Evolutionary conservation across 768 basidiomycete species (phyloP).

Genomic region (Panaeolus papilionaceus): DNA sequence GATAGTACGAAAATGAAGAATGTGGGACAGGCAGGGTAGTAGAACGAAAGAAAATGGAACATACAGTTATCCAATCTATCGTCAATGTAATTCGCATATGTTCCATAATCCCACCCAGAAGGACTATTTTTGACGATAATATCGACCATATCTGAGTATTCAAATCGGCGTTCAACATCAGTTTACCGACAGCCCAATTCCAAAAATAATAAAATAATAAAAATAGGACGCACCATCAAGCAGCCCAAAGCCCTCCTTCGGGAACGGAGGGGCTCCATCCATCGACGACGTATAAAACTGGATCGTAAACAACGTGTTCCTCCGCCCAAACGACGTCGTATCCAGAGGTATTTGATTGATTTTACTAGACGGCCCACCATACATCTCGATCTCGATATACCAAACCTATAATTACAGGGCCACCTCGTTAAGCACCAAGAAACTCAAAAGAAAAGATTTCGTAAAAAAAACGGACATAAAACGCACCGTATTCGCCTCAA

Average conservation of each 20-base stretch:
- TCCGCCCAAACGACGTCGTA: conserved; percentile 40
- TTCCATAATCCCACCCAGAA: conserved; percentile 35
- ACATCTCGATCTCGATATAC: conserved; percentile 38
- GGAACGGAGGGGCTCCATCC: conserved; percentile 34
- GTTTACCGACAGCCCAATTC: neutral
- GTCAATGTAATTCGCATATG: conserved; percentile 50
- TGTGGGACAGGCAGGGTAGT: too few species aligned
- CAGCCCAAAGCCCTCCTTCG: conserved; percentile 40
- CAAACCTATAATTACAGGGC: conserved; percentile 23
- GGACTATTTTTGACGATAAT: conserved; percentile 36
- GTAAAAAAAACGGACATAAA: neutral
- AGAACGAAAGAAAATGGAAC: conserved; percentile 15
- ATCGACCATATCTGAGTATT: conserved; percentile 31
- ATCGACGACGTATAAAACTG: conserved; percentile 41
- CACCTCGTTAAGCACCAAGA: neutral
- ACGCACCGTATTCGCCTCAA: conserved; percentile 35
- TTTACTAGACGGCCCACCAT: conserved; percentile 38
- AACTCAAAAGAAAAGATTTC: neutral
- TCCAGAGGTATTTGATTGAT: conserved; percentile 36
- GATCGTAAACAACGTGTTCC: conserved; percentile 28
- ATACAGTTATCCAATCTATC: conserved; percentile 39
- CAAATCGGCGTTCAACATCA: neutral
- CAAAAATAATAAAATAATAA: neutral
- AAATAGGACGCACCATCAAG: conserved; percentile 35
- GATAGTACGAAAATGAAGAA: too few species aligned